A percentile compares a stretch with the other conserved stretches of the same genome.
Evolutionary conservation across 176 grass and related monocot species (phyloP).

Genomic region (Cocos nucifera): DNA sequence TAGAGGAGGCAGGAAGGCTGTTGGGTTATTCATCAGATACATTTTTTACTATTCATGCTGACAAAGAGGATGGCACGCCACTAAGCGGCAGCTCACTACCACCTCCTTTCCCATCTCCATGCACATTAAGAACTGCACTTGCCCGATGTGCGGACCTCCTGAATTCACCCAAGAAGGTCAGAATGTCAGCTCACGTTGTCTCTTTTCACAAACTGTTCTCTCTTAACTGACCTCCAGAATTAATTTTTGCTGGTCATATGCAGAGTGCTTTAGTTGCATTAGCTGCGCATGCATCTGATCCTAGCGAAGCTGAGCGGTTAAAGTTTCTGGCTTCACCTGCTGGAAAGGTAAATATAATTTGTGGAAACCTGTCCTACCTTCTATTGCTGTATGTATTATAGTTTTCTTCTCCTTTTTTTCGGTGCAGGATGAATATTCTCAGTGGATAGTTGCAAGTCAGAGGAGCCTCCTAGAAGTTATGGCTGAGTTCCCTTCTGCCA

Average conservation of each 20-base stretch:
- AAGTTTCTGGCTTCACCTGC: slow-evolving; percentile 69
- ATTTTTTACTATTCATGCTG: slow-evolving; percentile 77
- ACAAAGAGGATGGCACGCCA: slow-evolving; percentile 82
- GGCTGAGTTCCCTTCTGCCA: slow-evolving; percentile 79
- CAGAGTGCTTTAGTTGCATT: slow-evolving; percentile 76
- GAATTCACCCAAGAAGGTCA: slow-evolving; percentile 95
- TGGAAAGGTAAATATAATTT: slow-evolving; percentile 59
- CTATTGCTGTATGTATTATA: neutral
- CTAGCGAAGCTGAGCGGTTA: slow-evolving; percentile 51
- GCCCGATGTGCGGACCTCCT: slow-evolving; percentile 82
- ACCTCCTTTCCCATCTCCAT: slow-evolving; percentile 69
- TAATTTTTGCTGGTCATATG: slow-evolving; percentile 7
- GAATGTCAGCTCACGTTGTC: neutral
- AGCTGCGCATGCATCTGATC: slow-evolving; percentile 67
- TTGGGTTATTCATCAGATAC: slow-evolving; percentile 58
- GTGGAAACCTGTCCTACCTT: neutral
- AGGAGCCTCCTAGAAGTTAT: slow-evolving; percentile 89
- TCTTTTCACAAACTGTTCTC: too few relatives aligned
- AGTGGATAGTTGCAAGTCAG: slow-evolving; percentile 79
- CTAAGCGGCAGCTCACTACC: slow-evolving; percentile 52
- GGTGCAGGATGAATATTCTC: slow-evolving; percentile 82
- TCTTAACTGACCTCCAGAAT: neutral
- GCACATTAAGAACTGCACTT: slow-evolving; percentile 68
- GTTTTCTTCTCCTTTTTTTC: neutral
- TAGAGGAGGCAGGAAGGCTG: slow-evolving; percentile 66